Base-by-base conservation (phyloP, 2,329 filamentous ascomycete genomes). In the Aulographum hederae region DNA sequence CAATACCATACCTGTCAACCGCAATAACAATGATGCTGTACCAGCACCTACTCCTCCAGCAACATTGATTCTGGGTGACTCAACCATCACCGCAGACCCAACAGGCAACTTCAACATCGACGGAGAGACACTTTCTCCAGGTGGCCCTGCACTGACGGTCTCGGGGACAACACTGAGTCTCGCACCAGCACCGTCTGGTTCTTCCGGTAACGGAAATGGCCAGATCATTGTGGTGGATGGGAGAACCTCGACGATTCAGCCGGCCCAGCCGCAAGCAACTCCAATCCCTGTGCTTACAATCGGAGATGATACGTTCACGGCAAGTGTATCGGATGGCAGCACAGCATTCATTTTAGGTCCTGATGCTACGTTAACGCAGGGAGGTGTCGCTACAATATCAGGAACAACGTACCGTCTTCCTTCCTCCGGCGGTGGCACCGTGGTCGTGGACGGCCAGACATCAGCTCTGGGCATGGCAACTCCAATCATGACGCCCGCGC, bases 191-290 rank as follows among this genome's bases (percentile, higher is more conserved):
- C n/a, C n/a, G n/a, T n/a, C n/a, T n/a, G n/a, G n/a, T n/a, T n/a
- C n/a, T n/a, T n/a, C n/a, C n/a, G n/a, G n/a, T n/a, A n/a, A n/a
- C n/a, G n/a, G n/a, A n/a, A 33, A 39, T 5, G 46, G 46, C 11
- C 50, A 46, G 1, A 46, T 43, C 12, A 30, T 52, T 2, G 30
- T 53, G 3, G 36, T 52, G 14, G 44, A 53, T n/a, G 48, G 48
- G 0, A 41, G 42, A 18, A 51, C 48, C 13, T 21, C 14, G 6
- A 31, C 18, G 8, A 8, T 21, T 6, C 6, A 6, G 6, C 11
- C 11, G 6, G 6, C 29, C 10, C 8, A 8, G 10, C 25, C 18
- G 8, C 11, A 8, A 21, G 6, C 29, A 10, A 31, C 14, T 6
- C 25, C 11, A 10, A 8, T 17, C 15, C 21, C 31, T n/a, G 19